Evolutionary conservation across 164 flowering plant genomes (phyloP).

Genomic region (Euptelea pleiosperma): DNA sequence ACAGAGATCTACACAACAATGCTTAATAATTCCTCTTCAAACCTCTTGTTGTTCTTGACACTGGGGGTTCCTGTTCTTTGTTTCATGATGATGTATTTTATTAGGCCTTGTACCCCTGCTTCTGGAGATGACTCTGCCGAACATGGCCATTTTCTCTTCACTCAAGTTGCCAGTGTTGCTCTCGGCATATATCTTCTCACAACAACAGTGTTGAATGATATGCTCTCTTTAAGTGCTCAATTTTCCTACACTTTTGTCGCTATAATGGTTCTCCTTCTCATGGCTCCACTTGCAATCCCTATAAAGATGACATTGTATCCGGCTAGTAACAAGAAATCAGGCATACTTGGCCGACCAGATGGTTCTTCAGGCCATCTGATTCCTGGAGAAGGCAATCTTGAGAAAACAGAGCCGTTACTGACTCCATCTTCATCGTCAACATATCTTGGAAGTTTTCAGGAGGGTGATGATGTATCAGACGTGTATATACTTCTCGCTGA

Average conservation of each 20-base stretch:
- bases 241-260: slow-evolving; percentile 44
- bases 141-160: slow-evolving; percentile 60
- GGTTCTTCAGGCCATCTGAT: slow-evolving; percentile 31
- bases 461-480: slow-evolving; percentile 52
- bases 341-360: slow-evolving; percentile 18
- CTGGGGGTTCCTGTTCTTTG: slow-evolving; percentile 75
- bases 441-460: slow-evolving; percentile 46
- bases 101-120: slow-evolving; percentile 79
- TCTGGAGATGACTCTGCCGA: slow-evolving; percentile 54
- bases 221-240: slow-evolving; percentile 34
- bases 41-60: slow-evolving; percentile 59
- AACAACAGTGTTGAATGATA: slow-evolving; percentile 46
- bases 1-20: slow-evolving; percentile 61
- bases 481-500: slow-evolving; percentile 72
- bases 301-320: slow-evolving; percentile 79
- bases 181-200: slow-evolving; percentile 72
- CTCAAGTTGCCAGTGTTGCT: slow-evolving; percentile 54
- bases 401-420: slow-evolving; percentile 48
- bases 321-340: slow-evolving; percentile 24
- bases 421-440: slow-evolving; percentile 48
- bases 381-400: slow-evolving; percentile 29
- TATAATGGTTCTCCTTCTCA: slow-evolving; percentile 62
- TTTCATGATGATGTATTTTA: slow-evolving; percentile 59
- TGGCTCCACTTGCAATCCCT: slow-evolving; percentile 86
- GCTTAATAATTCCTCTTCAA: slow-evolving; percentile 58